Evolutionary conservation across 2,329 filamentous ascomycete species (phyloP).

Genomic region (Rutstroemia sp.): DNA sequence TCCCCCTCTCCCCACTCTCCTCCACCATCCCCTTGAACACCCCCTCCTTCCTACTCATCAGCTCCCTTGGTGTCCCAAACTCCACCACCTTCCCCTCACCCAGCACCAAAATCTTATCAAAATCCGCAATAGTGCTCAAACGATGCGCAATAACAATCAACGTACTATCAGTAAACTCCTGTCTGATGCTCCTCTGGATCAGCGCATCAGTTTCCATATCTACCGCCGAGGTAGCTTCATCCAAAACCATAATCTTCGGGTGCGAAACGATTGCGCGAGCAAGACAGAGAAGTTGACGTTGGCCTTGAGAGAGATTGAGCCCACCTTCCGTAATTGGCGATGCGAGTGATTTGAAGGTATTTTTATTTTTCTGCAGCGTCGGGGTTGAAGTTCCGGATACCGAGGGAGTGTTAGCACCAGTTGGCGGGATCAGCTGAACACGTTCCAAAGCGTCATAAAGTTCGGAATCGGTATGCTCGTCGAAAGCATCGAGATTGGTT

Average conservation of each 20-base stretch:
- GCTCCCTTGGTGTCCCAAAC: constrained; percentile 55
- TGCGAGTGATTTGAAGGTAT: constrained; percentile 56
- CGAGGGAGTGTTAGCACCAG: constrained; percentile 28
- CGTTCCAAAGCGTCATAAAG: constrained; percentile 62
- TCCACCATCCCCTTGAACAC: constrained; percentile 58
- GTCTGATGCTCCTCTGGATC: constrained; percentile 66
- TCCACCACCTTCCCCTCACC: constrained; percentile 61
- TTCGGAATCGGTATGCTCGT: constrained; percentile 59
- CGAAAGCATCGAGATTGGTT: constrained; percentile 70
- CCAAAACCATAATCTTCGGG: constrained; percentile 71
- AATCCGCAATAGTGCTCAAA: constrained; percentile 69
- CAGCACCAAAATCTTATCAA: constrained; percentile 66
- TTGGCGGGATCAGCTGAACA: constrained; percentile 48
- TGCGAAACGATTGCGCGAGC: constrained; percentile 65
- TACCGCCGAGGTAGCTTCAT: constrained; percentile 73
- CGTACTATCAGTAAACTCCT: constrained; percentile 62
- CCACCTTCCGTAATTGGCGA: constrained; percentile 64
- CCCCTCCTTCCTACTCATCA: constrained; percentile 42
- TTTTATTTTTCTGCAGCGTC: constrained; percentile 42
- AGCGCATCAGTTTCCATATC: constrained; percentile 70
- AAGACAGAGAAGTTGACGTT: constrained; percentile 68
- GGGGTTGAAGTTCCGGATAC: constrained; percentile 29
- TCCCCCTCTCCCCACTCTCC: constrained; percentile 48
- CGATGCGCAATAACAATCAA: constrained; percentile 70
- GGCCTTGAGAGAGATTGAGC: constrained; percentile 67